Evolutionary conservation across 495 filamentous ascomycete genomes (phyloP), one percentile per base, ranked within the genome.

Genomic region (Penicillium chermesinum): DNA sequence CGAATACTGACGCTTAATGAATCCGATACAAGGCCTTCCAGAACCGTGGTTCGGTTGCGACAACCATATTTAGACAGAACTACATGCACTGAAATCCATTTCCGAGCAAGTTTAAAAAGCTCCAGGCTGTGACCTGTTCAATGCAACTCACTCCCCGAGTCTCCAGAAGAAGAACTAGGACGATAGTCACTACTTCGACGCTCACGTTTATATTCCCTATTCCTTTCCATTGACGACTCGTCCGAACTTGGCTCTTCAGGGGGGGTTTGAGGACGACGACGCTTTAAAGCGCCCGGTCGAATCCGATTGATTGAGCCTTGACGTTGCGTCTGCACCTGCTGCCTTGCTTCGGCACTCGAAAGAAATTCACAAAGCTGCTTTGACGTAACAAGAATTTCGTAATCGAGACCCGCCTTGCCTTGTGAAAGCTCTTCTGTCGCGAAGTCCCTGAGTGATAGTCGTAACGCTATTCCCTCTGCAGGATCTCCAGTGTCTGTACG

Each of bases 321-420:
- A 22, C 18, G 43, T 45, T 33, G 43, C 20, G 39, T 41, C 3
- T 20, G 39, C 19, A 13, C 39, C 33, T 32, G 35, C 15, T 56
- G 45, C 41, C 37, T 33, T 45, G 16, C 30, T 37, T 57, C 49
- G 25, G 49, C 54, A 14, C 21, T 9, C 8, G 40, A 49, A 43
- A 50, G 54, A 46, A 49, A 57, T 20, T 42, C 45, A 49, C 49
- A 57, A 20, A 50, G 54, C 36, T 57, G 36, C 13, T 27, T 46
- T 35, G 54, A 49, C 12, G 54, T 32, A n/a, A 57, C 49, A 19
- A 36, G 17, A 30, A 57, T 57, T 21, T 57, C 41, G 18, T 47
- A 45, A 43, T 53, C 35, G 22, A 55, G 48, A 22, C 35, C 30
- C 13, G 45, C 17, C 19, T 39, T 19, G 7, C 22, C 41, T 19